Evolutionary conservation across 495 filamentous ascomycete species (phyloP), one percentile per base, ranked within the genome.

Genomic region (Podospora didyma): DNA sequence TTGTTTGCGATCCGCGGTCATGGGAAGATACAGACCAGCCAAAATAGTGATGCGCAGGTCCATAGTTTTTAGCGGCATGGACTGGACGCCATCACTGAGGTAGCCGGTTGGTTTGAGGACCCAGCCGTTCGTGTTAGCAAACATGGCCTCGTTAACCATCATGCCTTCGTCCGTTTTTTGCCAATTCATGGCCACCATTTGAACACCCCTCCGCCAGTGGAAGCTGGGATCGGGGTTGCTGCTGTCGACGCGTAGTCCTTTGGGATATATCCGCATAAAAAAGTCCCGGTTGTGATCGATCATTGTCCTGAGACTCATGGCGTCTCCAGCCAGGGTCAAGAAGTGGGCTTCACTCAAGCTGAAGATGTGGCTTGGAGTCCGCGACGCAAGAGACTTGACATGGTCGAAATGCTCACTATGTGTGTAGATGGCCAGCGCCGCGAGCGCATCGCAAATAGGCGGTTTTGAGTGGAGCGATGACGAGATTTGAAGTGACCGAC

Each of bases 81-180:
- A 46, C n/a, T 59, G 48, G 51, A 59, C 45, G 49, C 63, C 58
- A 24, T 61, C 54, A 48, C 68, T 66, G 23, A 61, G 72, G 53
- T 69, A 75, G 7, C 84, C 85, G 11, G 75, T 58, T 0, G 93
- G 93, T 68, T 97, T 97, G 19, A 93, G 80, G 9, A 94, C 82
- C 86, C 90, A 97, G 20, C 93, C 93, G 21, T 77, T 75, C 44
- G 87, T 86, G n/a, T 84, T 86, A 10, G 80, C 80, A 62, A 97
- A 97, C 90, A 97, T 95, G 47, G 82, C 93, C 59, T 89, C 81
- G 66, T 97, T 96, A 39, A 96, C 81, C 92, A 97, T 96, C 88
- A 90, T 95, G 34, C 90, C 91, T 54, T 88, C 86, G 67, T 97
- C 93, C 53, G 84, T 81, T 46, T 81, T 86, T 61, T 97, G 93